Evolutionary conservation across 257 asterid species (phyloP), one percentile per base, ranked within the genome.

Genomic region (Solanum commersonii): DNA sequence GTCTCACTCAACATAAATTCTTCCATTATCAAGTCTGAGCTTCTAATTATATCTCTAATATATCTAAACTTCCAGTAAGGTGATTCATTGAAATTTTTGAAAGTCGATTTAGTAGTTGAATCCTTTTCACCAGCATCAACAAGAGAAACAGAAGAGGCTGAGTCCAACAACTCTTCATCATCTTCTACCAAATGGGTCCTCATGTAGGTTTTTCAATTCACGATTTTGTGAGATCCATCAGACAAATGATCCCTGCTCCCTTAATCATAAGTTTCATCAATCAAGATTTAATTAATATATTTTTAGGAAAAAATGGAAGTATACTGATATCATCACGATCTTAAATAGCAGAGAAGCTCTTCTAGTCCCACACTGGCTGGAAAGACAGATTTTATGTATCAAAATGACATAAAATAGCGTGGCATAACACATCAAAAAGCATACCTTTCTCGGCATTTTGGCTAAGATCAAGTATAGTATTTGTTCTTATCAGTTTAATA

Each of bases 111-210:
- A 84, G 86, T 85, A 87, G 93, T 91, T 71, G 88, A 82, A 89
- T 87, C 87, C 40, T 92, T 90, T 90, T 90, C 92, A 87, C 92
- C 89, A 25, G 87, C 65, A 65, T 91, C 87, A 35, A 91, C 92
- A 46, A 91, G 88, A 52, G 95, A 94, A 23, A 89, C 65, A 34
- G 96, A 93, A 63, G 97, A 94, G 87, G 98, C 97, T 4, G 98
- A 93, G 88, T 96, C 99, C 85, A 94, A 94, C 81, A 94, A 89
- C 77, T 94, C 98, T 15, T 68, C 44, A 84, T 95, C 98, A 79
- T 86, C 90, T 87, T 93, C 98, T 25, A 88, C 85, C 6, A 46
- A 73, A 70, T 73, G 92, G 71, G 86, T 87, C 89, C 90, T 91
- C 87, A 89, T 88, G 63, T 91, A 88, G 40, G 91, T 92, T 90